Base-by-base conservation (phyloP, 1,284 basidiomycete species). In the Ganoderma resinaceum region DNA sequence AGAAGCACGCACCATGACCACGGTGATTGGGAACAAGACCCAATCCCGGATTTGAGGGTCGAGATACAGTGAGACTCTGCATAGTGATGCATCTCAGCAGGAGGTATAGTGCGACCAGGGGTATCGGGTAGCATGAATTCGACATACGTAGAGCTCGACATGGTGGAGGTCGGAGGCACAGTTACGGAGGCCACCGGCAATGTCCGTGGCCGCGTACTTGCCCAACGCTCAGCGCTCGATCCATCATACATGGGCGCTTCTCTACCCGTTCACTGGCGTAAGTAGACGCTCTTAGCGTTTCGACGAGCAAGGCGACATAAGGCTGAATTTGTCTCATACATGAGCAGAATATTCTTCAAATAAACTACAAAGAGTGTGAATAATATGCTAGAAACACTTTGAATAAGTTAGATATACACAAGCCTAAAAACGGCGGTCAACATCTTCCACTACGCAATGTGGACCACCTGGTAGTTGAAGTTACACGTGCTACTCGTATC, bases 11-110 rank as follows among this genome's bases (percentile, higher is more conserved):
- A 95, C 95, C 96, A 99, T 99, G 80, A 99, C 96, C 72, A 98
- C 84, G 58, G 96, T 97, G 81, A 99, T 98, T 67, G 98, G 98
- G 80, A 99, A 94, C 68, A 99, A 83, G 57, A 99, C 96, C 94
- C 94, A 95, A 78, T 95, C 92, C 69, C 96, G 89, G 79, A 98
- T 97, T 80, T 96, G 94, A 60, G 95, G 95, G 83, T 97, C 95
- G 66, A 97, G 90, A 80, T 95, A 96, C 71, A 97, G 84, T 49
- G 91, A 92, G 3, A 89, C 86, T 72, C 92, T 94, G 77, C 14
- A 26, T 29, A 29, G 23, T 1, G 33, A 23, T 20, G 33, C 38
- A 29, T 40, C 49, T 67, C 23, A 67, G 40, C 12, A 46, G 31
- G 46, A n/a, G 57, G 26, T 14, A 26, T 20, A 57, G 37, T 3